Base-by-base conservation (phyloP, 805 yeast genomes). In the Cyberlindnera maclurae region DNA sequence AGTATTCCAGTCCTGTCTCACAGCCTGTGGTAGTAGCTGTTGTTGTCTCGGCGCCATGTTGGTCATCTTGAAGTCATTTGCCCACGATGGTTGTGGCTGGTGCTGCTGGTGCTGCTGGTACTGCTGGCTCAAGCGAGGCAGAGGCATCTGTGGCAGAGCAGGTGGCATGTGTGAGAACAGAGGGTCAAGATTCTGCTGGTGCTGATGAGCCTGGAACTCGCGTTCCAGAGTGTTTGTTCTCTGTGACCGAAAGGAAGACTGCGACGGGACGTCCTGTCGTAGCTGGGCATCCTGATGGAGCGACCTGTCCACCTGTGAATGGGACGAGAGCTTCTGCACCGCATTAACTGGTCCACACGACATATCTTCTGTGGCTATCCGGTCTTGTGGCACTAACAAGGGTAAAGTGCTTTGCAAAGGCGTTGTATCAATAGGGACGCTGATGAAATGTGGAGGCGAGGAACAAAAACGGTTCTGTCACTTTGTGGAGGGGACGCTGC, bases 311-410 rank as follows among this genome's bases (percentile, higher is more conserved):
- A 48, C 47, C 29, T 51, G 54, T 3, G 53, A 11, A 30, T 51
- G 53, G 33, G 38, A 41, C 3, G 51, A 39, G 24, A 53, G 47
- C 35, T 53, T 46, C 39, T 51, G 53, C 5, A 53, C 40, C 2
- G 57, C 45, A 40, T 51, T 53, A 4, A 49, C 39, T 29, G 57
- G 57, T 12, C 55, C 57, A 41, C 57, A 53, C 13, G 46, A 42
- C 49, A 45, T 45, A 20, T 8, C 24, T 20, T 20, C 24, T 20
- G 24, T 20, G 5, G 24, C 8, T 20, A 6, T 20, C 8, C 24
- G 8, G 24, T 20, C 8, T n/a, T n/a, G n/a, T n/a, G n/a, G n/a
- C n/a, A n/a, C n/a, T n/a, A n/a, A n/a, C n/a, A n/a, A n/a, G n/a
- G n/a, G n/a, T n/a, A n/a, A n/a, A n/a, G n/a, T n/a, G n/a, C n/a